phyloP scores from a whole-genome alignment of 305 asterid species.

The Salvia sclarea region DNA sequence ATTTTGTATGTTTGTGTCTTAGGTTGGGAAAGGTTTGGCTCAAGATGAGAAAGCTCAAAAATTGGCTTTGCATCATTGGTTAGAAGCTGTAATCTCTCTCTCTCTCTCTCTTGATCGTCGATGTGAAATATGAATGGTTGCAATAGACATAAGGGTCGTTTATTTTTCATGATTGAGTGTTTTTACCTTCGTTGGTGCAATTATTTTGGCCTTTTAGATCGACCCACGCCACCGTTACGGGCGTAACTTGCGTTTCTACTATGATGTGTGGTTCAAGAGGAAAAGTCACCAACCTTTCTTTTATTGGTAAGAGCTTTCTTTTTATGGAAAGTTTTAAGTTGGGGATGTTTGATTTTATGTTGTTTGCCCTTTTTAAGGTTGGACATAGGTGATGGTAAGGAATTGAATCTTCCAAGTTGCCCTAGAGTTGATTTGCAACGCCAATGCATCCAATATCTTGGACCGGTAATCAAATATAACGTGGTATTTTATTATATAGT shows the following conservation, averaged over 20 bases:
- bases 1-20: conserved; percentile 1
- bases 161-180: too few relatives aligned
- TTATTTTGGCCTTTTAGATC: conserved; percentile 36
- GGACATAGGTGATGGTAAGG: conserved; percentile 54
- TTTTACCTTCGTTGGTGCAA: too few relatives aligned
- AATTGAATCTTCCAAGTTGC: conserved; percentile 39
- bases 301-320: conserved; percentile 45
- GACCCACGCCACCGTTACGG: conserved; percentile 68
- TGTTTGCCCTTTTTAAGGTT: conserved; percentile 40
- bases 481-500: background rate
- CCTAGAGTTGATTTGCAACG: conserved; percentile 37
- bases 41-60: conserved; percentile 63
- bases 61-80: conserved; percentile 67
- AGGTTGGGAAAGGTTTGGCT: conserved; percentile 59
- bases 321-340: background rate
- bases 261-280: conserved; percentile 47
- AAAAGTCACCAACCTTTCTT: conserved; percentile 57
- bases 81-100: conserved; percentile 52
- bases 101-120: background rate
- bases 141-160: too few relatives aligned
- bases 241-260: conserved; percentile 54
- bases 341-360: background rate
- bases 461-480: conserved; percentile 35
- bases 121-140: too few relatives aligned
- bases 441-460: conserved; percentile 48